A percentile compares a stretch with the other conserved stretches of the same genome.
phyloP scores from a whole-genome alignment of 2,329 filamentous ascomycete species.

The Nemania abortiva region DNA sequence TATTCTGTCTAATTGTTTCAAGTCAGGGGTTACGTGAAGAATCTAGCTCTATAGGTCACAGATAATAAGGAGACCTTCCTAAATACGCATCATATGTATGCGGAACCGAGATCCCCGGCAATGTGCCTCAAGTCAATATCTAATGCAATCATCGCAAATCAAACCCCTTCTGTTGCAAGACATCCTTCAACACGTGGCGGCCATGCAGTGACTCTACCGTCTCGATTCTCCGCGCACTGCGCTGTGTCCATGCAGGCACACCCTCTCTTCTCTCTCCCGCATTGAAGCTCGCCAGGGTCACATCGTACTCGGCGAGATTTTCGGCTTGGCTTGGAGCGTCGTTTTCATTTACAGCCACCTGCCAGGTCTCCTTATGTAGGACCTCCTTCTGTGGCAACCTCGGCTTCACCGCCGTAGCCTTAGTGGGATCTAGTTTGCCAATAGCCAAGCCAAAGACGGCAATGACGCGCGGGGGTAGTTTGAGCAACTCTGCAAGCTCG shows the following conservation, averaged over 20 bases:
- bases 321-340: conserved; percentile 33
- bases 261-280: conserved; percentile 43
- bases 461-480: conserved; percentile 48
- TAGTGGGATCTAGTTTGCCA: conserved; percentile 45
- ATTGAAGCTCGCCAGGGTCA: conserved; percentile 46
- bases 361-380: conserved; percentile 48
- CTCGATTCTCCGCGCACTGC: conserved; percentile 47
- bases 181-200: conserved; percentile 45
- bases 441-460: conserved; percentile 50
- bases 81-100: background rate
- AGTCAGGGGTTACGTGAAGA: background rate
- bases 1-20: no score
- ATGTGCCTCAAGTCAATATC: no score
- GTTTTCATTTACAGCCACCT: conserved; percentile 14
- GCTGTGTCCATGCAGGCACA: conserved; percentile 47
- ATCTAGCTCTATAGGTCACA: background rate
- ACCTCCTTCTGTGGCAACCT: conserved; percentile 47
- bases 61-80: background rate
- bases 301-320: conserved; percentile 46
- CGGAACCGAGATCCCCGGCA: background rate
- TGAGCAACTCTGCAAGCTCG: conserved; percentile 48
- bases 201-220: conserved; percentile 48
- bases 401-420: conserved; percentile 48
- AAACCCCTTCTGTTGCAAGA: conserved; percentile 46
- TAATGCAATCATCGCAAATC: conserved; percentile 37